Evolutionary conservation across 306 rosid species (phyloP).

Genomic region (Lotus japonicus): DNA sequence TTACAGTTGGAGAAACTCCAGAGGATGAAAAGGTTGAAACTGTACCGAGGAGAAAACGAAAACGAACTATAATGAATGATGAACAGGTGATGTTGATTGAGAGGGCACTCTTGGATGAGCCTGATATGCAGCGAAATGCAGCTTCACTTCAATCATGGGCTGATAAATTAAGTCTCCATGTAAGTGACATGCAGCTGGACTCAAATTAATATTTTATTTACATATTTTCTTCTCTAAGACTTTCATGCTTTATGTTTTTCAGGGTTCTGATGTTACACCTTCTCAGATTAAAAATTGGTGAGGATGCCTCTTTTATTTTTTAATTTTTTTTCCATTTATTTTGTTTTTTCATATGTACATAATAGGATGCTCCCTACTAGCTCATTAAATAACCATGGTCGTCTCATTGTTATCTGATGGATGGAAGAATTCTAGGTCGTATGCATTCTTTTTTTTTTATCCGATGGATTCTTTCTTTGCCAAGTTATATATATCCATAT

Average conservation of each 20-base stretch:
- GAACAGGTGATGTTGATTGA: slow-evolving; percentile 56
- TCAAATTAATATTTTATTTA: not conserved
- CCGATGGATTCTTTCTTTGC: not conserved
- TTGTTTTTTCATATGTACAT: not conserved
- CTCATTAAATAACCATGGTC: not conserved
- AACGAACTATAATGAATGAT: slow-evolving; percentile 84
- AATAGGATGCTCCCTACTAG: slow-evolving; percentile 14
- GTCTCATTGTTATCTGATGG: not conserved
- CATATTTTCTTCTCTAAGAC: slow-evolving; percentile 21
- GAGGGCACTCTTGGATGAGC: slow-evolving; percentile 70
- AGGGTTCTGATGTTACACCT: slow-evolving; percentile 76
- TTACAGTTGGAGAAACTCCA: slow-evolving; percentile 38
- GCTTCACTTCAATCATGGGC: slow-evolving; percentile 64
- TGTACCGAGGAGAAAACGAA: slow-evolving; percentile 67
- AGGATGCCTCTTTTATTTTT: not conserved
- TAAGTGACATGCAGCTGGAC: slow-evolving; percentile 33
- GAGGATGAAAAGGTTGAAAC: slow-evolving; percentile 59
- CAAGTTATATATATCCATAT: not conserved
- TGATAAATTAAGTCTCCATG: slow-evolving; percentile 61
- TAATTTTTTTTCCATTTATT: too few relatives aligned
- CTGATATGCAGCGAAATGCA: slow-evolving; percentile 84
- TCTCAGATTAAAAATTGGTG: slow-evolving; percentile 64
- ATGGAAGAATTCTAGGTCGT: not conserved
- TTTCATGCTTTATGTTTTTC: slow-evolving; percentile 30
- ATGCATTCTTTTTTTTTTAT: too few relatives aligned